Conservation (phyloP, 192 early-diverging fungal genomes). For the Backusella macrospora region DNA sequence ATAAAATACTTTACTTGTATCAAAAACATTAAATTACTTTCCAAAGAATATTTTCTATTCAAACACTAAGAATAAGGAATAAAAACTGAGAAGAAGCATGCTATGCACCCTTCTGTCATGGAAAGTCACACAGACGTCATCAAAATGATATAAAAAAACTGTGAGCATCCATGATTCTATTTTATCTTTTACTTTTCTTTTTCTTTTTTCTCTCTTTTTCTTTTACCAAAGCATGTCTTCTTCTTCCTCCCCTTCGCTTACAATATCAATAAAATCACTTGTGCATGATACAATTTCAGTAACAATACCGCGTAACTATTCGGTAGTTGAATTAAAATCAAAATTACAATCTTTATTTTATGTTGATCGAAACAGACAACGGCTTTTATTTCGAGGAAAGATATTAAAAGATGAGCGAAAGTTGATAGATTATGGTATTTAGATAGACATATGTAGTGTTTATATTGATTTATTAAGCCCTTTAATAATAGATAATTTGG, state of each 20-base stretch:
- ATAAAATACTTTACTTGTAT: no score
- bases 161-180: background rate
- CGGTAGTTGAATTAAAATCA: slow-evolving; percentile 49
- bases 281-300: slow-evolving; percentile 44
- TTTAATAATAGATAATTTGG: slow-evolving; percentile 23
- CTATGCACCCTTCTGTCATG: background rate
- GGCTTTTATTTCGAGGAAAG: slow-evolving; percentile 52
- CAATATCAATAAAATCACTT: slow-evolving; percentile 27
- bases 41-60: background rate
- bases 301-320: slow-evolving; percentile 37
- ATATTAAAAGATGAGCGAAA: slow-evolving; percentile 49
- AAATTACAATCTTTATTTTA: slow-evolving; percentile 41
- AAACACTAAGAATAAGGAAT: background rate
- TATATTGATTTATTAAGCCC: background rate
- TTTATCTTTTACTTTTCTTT: background rate
- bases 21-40: no score
- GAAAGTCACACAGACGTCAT: slow-evolving; percentile 10
- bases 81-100: background rate
- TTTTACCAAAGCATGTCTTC: background rate
- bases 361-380: slow-evolving; percentile 46
- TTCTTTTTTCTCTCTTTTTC: background rate
- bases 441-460: background rate
- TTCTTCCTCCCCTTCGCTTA: background rate
- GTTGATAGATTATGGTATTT: slow-evolving; percentile 48
- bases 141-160: background rate